Percentiles rank a stretch among this genome's conserved stretches.
These are phyloP conservation scores for Straminergon stramineum DNA, from an alignment of 225 moss, liverwort and hornwort species.

Conservation along the genomic window DNA sequence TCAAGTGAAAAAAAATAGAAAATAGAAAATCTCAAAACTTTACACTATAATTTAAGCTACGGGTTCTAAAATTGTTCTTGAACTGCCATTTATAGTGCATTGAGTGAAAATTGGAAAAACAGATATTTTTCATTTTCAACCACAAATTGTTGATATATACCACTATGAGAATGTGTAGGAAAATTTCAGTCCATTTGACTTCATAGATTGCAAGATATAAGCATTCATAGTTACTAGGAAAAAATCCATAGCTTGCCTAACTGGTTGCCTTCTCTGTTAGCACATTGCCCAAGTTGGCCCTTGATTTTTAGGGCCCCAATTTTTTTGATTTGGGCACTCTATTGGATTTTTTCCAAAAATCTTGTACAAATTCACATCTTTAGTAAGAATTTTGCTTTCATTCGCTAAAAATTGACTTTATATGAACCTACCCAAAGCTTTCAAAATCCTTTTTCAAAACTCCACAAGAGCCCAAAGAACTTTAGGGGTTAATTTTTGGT, in stretches of 20 bases:
- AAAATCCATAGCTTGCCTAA: neutral
- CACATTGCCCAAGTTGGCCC: accelerated
- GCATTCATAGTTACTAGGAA: neutral
- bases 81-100: no score
- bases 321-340: neutral
- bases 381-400: neutral
- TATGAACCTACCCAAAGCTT: neutral
- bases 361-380: neutral
- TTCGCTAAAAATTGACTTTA: neutral
- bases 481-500: neutral
- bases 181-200: neutral
- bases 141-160: no score
- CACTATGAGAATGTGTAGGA: no score
- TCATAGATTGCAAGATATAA: neutral
- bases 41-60: neutral
- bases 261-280: neutral
- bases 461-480: accelerated
- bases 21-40: neutral
- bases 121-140: neutral
- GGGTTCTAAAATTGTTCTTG: no score
- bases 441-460: neutral
- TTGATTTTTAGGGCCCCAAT: no score
- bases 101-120: no score
- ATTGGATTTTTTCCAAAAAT: neutral
- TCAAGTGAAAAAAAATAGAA: neutral